Base-by-base conservation (phyloP, 768 basidiomycete genomes). In the Boletus fagicola region DNA sequence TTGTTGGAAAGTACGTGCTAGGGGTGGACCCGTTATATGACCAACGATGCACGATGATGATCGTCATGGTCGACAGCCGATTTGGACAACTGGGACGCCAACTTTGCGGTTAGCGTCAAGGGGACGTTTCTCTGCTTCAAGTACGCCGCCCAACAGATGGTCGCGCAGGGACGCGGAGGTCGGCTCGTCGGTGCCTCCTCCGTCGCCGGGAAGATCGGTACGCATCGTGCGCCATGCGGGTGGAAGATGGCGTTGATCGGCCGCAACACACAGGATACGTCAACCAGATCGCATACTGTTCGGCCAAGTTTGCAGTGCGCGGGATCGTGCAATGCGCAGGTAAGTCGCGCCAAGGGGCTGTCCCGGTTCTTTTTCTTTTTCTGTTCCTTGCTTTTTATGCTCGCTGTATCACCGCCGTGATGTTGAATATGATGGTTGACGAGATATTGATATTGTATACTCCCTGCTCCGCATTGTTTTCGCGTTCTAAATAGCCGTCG, bases 71-170 rank as follows among this genome's bases (percentile, higher is more conserved):
- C 4, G 10, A 20, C 33, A 71, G 62, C 58, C 40, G 38, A 57
- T 22, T 39, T 61, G n/a, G 59, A 60, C 5, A 12, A 62, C 20
- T 62, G 43, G 65, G 61, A 78, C 69, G 64, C 66, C 75, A 40
- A 58, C n/a, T 53, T 63, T 22, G 57, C 50, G 11, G 58, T 64
- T 7, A 66, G 54, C 49, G 63, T 54, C 47, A 54, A 59, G 24
- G 66, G 61, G 3, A 51, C 51, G 13, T 68, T 65, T 51, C 76
- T 58, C 20, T 70, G 58, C 43, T 71, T 60, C 57, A 65, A 63
- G 40, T 57, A 58, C 15, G 63, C 59, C 8, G 70, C 61, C 18
- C 16, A 50, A 38, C 57, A 64, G 18, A 67, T 70, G 68, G 48
- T 66, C 10, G 46, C 36, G 20, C 65, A 72, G 39, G 65, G 58